Conservation (phyloP, 2,329 filamentous ascomycete genomes). For the Sordariomycetes sp. region DNA sequence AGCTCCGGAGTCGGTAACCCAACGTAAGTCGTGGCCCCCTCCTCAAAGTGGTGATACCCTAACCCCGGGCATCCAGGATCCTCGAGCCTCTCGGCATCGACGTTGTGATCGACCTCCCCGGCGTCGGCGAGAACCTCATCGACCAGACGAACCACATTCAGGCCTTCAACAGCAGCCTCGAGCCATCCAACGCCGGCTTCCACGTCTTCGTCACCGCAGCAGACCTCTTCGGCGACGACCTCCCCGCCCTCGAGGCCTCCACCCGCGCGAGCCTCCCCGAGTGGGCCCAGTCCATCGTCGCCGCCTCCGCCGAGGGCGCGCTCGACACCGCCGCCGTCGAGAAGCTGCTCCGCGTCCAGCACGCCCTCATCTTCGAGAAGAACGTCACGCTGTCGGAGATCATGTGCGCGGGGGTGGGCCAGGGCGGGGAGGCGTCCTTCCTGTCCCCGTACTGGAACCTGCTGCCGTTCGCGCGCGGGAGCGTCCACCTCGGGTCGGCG, state of each 20-base stretch:
- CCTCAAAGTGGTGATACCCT: slow-evolving; percentile 20
- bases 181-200: slow-evolving; percentile 12
- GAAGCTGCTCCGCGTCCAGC: slow-evolving; percentile 29
- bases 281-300: slow-evolving; percentile 20
- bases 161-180: slow-evolving; percentile 11
- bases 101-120: slow-evolving; percentile 22
- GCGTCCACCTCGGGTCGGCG: slow-evolving; percentile 40
- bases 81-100: slow-evolving; percentile 23
- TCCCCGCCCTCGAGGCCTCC: slow-evolving; percentile 12
- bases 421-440: slow-evolving; percentile 13
- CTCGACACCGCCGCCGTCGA: slow-evolving; percentile 22
- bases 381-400: slow-evolving; percentile 35
- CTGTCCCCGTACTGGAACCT: slow-evolving; percentile 23
- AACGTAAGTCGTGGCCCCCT: slow-evolving; percentile 9
- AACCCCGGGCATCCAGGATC: slow-evolving; percentile 18
- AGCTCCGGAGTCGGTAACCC: slow-evolving; percentile 22
- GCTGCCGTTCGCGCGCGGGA: slow-evolving; percentile 35
- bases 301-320: slow-evolving; percentile 12
- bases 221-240: slow-evolving; percentile 21
- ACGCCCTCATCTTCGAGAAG: slow-evolving; percentile 33
- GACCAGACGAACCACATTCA: slow-evolving; percentile 16
- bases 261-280: slow-evolving; percentile 14
- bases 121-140: slow-evolving; percentile 31
- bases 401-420: slow-evolving; percentile 21
- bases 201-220: slow-evolving; percentile 20